Base-by-base conservation (phyloP, 805 yeast genomes). In the Schwanniomyces sp. region DNA sequence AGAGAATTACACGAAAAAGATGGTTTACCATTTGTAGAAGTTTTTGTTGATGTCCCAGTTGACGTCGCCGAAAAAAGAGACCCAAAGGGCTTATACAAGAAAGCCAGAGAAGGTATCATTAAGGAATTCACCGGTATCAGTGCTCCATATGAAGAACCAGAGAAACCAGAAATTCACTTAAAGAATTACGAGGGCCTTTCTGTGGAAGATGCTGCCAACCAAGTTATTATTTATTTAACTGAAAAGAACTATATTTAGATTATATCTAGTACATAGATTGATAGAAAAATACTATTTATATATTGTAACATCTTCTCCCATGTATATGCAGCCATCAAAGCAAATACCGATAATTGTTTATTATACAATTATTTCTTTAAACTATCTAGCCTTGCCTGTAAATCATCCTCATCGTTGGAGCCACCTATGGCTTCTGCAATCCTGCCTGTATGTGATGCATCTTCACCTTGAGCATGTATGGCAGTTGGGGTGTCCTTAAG, bases 71-170 rank as follows among this genome's bases (percentile, higher is more conserved):
- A 92, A 76, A 80, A 89, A 69, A 88, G 98, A 74, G 98, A 92
- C 69, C 98, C 98, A 53, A 92, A 92, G 75, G 98, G 98, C 10
- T 75, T 92, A 56, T 92, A 92, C 76, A 91, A 91, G 72, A 92
- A 92, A 79, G 98, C 98, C 14, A 84, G 97, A 68, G 94, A 91
- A 62, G 98, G 98, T 30, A 74, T 86, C 51, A 91, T 91, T 67
- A 88, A 88, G 70, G 96, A 91, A 63, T 91, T 91, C 74, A 91
- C 98, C 12, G 98, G 98, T 48, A 86, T 91, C 48, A 84, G 91
- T 54, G 97, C 97, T 9, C 98, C 98, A 34, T 91, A 91, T 67
- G 98, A 91, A 75, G 94, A 88, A 3, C 98, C 98, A 43, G 86
- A 79, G 56, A 61, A 69, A 30, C 89, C 98, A 25, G 98, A 91